phyloP scores from a whole-genome alignment of 352 stramenopile species.

The Ochromonadaceae sp. region DNA sequence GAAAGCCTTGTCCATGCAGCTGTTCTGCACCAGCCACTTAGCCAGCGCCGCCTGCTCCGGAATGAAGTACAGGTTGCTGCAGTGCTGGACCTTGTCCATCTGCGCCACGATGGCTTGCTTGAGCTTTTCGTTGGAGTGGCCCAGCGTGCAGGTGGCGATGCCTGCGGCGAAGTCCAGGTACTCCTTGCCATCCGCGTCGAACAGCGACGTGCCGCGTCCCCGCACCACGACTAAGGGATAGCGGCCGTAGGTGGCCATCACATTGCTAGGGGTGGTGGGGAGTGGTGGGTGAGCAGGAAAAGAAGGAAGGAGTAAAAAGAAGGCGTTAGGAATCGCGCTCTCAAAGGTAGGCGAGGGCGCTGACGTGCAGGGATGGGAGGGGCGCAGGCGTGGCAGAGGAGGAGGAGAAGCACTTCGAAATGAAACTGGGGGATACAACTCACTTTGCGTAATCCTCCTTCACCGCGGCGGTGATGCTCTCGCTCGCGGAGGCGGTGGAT shows the following conservation, averaged over 20 bases:
- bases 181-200: constrained; percentile 56
- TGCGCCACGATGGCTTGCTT: constrained; percentile 49
- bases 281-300: no score
- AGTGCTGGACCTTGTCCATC: constrained; percentile 73
- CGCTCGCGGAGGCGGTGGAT: no score
- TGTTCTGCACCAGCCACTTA: constrained; percentile 84
- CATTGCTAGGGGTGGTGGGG: constrained; percentile 19
- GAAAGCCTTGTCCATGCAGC: constrained; percentile 82
- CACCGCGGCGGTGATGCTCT: no score
- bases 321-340: no score
- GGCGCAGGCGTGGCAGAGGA: no score
- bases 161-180: constrained; percentile 83
- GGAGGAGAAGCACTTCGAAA: no score
- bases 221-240: constrained; percentile 35
- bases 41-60: constrained; percentile 74
- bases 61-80: constrained; percentile 92
- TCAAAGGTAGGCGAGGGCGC: no score
- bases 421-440: no score
- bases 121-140: constrained; percentile 69
- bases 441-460: no score
- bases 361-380: no score
- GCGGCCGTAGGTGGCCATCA: constrained; percentile 34
- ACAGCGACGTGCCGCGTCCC: constrained; percentile 73
- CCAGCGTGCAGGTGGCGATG: constrained; percentile 44
- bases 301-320: no score